Percentiles rank a stretch among this genome's conserved stretches.
phyloP scores from a whole-genome alignment of 345 rosid genomes.

The Murraya koenigii region DNA sequence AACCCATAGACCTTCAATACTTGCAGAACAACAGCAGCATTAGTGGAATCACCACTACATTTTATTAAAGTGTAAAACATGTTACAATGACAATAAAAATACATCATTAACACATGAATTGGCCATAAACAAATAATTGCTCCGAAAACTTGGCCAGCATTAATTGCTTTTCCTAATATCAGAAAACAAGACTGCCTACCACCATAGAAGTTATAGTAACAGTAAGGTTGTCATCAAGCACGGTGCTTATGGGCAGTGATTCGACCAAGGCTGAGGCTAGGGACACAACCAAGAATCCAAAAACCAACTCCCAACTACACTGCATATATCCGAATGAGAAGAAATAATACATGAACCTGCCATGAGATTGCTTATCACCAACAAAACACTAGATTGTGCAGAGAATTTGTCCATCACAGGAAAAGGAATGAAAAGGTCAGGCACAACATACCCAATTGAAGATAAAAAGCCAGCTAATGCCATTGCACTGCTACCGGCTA shows the following conservation, averaged over 20 bases:
- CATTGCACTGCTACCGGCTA: constrained; percentile 86
- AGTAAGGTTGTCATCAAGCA: constrained; percentile 90
- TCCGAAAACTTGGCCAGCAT: background rate
- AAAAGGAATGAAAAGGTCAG: background rate
- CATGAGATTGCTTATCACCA: constrained; percentile 10
- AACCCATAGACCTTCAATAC: background rate
- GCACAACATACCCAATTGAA: constrained; percentile 49
- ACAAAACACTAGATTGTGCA: background rate
- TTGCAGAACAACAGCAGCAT: background rate
- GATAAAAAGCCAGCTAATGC: constrained; percentile 66
- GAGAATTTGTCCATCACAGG: background rate
- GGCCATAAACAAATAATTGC: background rate
- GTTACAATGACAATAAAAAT: background rate
- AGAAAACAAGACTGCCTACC: constrained; percentile 57
- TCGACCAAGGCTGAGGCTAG: constrained; percentile 73
- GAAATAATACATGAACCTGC: constrained; percentile 74
- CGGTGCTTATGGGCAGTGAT: constrained; percentile 78
- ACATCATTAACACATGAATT: background rate
- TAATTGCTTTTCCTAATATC: background rate
- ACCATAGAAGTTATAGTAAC: constrained; percentile 60
- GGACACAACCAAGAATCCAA: constrained; percentile 63
- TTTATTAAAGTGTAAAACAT: background rate
- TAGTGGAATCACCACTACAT: background rate
- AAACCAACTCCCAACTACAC: constrained; percentile 46
- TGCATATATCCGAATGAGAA: constrained; percentile 60